Base-by-base conservation (phyloP, 2,329 filamentous ascomycete species). In the Biscogniauxia mediterranea region DNA sequence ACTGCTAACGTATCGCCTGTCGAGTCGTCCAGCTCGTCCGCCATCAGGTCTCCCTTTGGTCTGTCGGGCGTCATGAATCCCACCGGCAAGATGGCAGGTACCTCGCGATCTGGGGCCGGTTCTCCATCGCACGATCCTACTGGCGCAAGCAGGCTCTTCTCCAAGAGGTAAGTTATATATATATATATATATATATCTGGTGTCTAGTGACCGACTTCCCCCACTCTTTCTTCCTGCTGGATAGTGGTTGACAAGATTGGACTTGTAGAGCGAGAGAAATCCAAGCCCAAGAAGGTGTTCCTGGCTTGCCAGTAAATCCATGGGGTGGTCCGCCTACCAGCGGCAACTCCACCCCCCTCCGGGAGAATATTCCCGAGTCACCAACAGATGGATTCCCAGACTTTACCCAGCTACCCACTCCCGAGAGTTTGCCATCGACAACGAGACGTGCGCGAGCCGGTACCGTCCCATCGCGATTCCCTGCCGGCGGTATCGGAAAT, bases 271-370 rank as follows among this genome's bases (percentile, higher is more conserved):
- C 95, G 68, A 87, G 95, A 76, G 95, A 99, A 78, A 97, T 98
- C 64, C 94, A 98, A 80, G 93, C 93, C 58, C 93, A 97, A 79
- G 94, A 98, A 84, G 93, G 93, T 56, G 83, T 97, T 55, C 80
- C 81, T 74, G 89, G 83, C 73, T 83, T 85, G 71, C 83, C 82
- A 76, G 77, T 89, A 57, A 87, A 89, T 73, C 89, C 90, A 52
- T 98, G 95, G 95, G 93, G 93, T 83, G 94, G 95, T 11, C 94
- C 95, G 67, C 94, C 95, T 55, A 97, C 94, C 59, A 97, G 94
- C 75, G 95, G 94, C 67, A 94, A 97, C 77, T 97, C 94, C 20
- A 97, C 94, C 51, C 95, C 95, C 69, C 85, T 99, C 56, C 92
- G 95, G 72, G 95, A 98, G 80, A 97, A 94, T 67, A 98, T 99